Evolutionary conservation across 129 eudicot genomes (phyloP).

Genomic region (Flaveria trinervia): DNA sequence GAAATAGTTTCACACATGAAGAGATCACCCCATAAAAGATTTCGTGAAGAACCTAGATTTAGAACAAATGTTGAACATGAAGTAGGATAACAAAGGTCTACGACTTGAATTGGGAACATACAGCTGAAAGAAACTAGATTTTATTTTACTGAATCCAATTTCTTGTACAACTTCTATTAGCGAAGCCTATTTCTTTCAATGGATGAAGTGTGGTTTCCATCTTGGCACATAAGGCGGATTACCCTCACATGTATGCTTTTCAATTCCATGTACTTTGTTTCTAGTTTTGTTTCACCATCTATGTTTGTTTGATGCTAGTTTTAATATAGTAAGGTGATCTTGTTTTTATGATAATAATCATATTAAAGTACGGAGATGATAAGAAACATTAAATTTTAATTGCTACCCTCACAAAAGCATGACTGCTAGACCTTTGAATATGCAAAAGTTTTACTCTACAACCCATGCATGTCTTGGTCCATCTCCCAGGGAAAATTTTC

Average conservation of each 20-base stretch:
- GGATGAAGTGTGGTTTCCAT: constrained; percentile 4
- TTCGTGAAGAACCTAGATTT: too few species aligned
- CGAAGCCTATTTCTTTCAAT: constrained; percentile 1
- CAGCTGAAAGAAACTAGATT: too few species aligned
- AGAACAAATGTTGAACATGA: too few species aligned
- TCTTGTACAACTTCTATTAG: neutral
- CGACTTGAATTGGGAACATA: too few species aligned
- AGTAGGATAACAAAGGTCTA: too few species aligned
- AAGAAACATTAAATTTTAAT: neutral
- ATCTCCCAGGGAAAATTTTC: too few species aligned
- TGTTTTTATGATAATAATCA: constrained; percentile 2
- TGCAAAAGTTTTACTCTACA: neutral
- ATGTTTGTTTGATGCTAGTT: constrained; percentile 6
- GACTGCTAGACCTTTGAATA: neutral
- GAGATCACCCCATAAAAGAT: too few species aligned
- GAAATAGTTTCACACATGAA: too few species aligned
- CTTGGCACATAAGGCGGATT: neutral
- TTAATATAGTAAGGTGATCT: neutral
- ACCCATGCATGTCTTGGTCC: neutral
- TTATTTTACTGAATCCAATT: too few species aligned
- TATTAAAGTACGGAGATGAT: neutral
- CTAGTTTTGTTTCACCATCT: neutral
- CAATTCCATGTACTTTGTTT: constrained; percentile 4
- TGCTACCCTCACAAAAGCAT: neutral
- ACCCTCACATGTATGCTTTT: neutral